Evolutionary conservation across 1,139 yeast species (phyloP), one percentile per base, ranked within the genome.

Genomic region (Kodamaea fungicola): DNA sequence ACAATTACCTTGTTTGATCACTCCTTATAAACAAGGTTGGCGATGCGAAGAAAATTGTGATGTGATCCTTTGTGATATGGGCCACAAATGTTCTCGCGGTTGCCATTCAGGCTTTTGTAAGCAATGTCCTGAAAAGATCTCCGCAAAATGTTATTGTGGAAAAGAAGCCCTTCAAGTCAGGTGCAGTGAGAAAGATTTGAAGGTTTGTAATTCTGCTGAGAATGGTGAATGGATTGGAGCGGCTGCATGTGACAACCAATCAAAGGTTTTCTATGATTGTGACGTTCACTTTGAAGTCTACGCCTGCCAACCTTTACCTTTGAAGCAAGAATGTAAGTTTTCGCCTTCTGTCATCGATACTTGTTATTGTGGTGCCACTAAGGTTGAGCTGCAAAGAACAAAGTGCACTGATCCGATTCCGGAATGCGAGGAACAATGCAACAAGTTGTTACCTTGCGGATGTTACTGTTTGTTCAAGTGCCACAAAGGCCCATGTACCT

Each of bases 61-160:
- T 7, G 50, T 54, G 8, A 78, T 76, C 42, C 38, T 68, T 7
- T 89, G 97, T 65, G 90, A 88, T 8, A 42, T 64, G 48, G 68
- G 76, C 16, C 97, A 89, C 54, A 59, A 54, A 28, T 65, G 72
- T 39, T 49, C 43, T 7, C 47, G 47, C 8, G 50, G 47, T 8
- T 84, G 95, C 50, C 97, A 89, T 58, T 57, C 67, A 13, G 96
- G 95, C 0, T 67, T 84, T 23, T 89, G 97, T 64, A 96, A 95
- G 0, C 67, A 70, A 7, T 89, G 97, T 57, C 38, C 50, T 3
- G 52, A 49, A 24, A 23, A 28, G 1, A 55, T 76, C 3, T 55
- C 54, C 7, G 71, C 75, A 2, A 59, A 51, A 16, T 89, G 97
- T 56, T 89, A 84, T 54, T 89, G 97, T 64, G 96, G 96, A 0